These are phyloP conservation scores for Xerophyta viscosa DNA, from an alignment of 106 monocot genomes.

Conservation along the genomic window DNA sequence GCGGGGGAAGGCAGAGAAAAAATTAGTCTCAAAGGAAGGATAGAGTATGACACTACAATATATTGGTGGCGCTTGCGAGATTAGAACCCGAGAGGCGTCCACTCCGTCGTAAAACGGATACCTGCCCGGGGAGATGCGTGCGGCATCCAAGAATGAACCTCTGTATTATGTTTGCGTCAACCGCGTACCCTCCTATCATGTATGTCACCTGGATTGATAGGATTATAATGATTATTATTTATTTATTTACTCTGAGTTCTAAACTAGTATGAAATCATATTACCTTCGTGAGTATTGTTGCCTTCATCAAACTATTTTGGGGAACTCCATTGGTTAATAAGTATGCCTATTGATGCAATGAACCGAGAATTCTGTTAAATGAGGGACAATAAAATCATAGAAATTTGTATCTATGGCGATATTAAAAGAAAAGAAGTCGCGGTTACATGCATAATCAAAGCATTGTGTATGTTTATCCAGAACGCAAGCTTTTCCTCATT, in stretches of 20 bases:
- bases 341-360: constrained; percentile 37
- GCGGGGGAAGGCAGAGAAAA: neutral
- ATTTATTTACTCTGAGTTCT: neutral
- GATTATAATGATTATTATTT: neutral
- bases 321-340: constrained; percentile 41
- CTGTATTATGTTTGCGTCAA: constrained; percentile 42
- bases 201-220: constrained; percentile 18
- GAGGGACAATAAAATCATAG: neutral
- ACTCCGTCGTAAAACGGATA: constrained; percentile 1
- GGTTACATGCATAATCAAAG: constrained; percentile 72
- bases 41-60: too few species aligned
- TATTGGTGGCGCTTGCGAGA: too few species aligned
- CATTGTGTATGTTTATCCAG: constrained; percentile 74
- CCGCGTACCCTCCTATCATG: constrained; percentile 27
- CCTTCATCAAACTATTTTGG: constrained; percentile 27
- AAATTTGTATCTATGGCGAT: neutral
- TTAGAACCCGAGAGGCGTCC: too few species aligned
- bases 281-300: constrained; percentile 35
- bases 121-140: constrained; percentile 40
- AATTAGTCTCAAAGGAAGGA: too few species aligned
- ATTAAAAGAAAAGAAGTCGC: neutral
- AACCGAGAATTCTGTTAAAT: neutral
- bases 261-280: neutral
- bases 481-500: constrained; percentile 69
- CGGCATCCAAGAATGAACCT: constrained; percentile 37